Percentiles rank a stretch among this genome's conserved stretches.
phyloP scores from a whole-genome alignment of 495 filamentous ascomycete species.

The Xylaria scruposa region DNA sequence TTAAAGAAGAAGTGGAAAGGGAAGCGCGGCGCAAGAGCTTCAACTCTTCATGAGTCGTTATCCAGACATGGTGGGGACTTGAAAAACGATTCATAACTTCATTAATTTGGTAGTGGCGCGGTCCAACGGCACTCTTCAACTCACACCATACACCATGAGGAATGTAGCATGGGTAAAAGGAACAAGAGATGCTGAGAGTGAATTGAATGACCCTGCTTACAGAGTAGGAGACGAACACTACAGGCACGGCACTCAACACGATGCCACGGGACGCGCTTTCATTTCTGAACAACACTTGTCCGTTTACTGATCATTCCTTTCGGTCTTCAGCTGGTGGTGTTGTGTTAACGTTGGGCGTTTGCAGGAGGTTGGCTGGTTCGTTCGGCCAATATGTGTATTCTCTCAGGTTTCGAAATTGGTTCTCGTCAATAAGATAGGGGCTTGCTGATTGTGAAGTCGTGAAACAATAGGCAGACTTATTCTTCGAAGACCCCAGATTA shows the following conservation, averaged over 20 bases:
- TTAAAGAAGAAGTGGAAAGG: slow-evolving; percentile 62
- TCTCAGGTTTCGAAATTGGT: neutral
- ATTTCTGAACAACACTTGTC: neutral
- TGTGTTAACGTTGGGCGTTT: neutral
- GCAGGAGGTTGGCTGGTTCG: neutral
- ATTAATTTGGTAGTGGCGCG: neutral
- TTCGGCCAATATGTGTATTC: slow-evolving; percentile 5
- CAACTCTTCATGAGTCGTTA: slow-evolving; percentile 32
- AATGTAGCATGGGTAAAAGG: slow-evolving; percentile 3
- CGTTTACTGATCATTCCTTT: neutral
- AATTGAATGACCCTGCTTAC: neutral
- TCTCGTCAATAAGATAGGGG: slow-evolving; percentile 6
- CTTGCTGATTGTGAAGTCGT: slow-evolving; percentile 4
- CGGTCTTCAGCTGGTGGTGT: neutral
- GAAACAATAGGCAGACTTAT: neutral
- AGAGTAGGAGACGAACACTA: neutral
- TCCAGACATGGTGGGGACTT: neutral
- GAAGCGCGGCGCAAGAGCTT: slow-evolving; percentile 54
- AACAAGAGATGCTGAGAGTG: neutral
- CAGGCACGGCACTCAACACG: neutral
- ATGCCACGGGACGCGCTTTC: neutral
- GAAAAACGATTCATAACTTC: slow-evolving; percentile 7
- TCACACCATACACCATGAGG: neutral
- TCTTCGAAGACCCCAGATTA: neutral
- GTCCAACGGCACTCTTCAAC: slow-evolving; percentile 28